phyloP scores from a whole-genome alignment of 2,329 filamentous ascomycete species.

The Epichloe sp. region DNA sequence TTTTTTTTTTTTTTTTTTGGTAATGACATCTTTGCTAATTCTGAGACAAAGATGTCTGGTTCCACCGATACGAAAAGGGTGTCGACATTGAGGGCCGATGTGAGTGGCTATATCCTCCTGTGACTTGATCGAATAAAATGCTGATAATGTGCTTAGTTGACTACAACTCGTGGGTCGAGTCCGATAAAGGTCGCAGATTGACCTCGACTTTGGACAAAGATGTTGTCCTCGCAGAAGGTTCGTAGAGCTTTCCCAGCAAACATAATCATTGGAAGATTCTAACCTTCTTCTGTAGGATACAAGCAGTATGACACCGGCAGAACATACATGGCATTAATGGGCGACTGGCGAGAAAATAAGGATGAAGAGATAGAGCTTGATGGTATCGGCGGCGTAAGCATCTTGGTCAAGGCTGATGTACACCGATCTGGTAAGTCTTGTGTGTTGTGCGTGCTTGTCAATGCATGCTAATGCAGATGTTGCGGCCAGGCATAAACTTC shows the following conservation, averaged over 20 bases:
- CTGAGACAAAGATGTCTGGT: slow-evolving; percentile 69
- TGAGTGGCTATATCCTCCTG: slow-evolving; percentile 32
- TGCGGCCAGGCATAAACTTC: slow-evolving; percentile 78
- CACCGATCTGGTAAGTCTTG: slow-evolving; percentile 67
- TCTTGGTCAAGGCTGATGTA: slow-evolving; percentile 94
- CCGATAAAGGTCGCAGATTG: slow-evolving; percentile 67
- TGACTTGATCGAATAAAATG: background rate
- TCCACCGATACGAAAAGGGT: slow-evolving; percentile 73
- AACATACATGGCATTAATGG: slow-evolving; percentile 79
- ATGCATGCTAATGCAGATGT: slow-evolving; percentile 12
- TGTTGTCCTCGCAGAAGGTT: slow-evolving; percentile 77
- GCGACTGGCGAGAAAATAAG: slow-evolving; percentile 84
- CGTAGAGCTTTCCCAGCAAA: slow-evolving; percentile 2
- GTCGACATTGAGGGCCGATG: slow-evolving; percentile 89
- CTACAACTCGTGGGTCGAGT: slow-evolving; percentile 98
- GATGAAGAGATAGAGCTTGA: slow-evolving; percentile 87
- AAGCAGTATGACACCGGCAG: slow-evolving; percentile 86
- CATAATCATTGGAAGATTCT: slow-evolving; percentile 4
- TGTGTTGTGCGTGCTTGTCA: background rate
- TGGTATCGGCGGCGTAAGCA: slow-evolving; percentile 93
- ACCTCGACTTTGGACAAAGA: slow-evolving; percentile 64
- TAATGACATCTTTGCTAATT: slow-evolving; percentile 11
- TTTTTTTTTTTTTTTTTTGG: background rate
- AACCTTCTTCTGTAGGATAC: slow-evolving; percentile 50
- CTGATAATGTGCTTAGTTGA: slow-evolving; percentile 50